Percentiles rank a stretch among this genome's conserved stretches.
phyloP scores from a whole-genome alignment of 306 rosid genomes.

The Cucumis cinereus region DNA sequence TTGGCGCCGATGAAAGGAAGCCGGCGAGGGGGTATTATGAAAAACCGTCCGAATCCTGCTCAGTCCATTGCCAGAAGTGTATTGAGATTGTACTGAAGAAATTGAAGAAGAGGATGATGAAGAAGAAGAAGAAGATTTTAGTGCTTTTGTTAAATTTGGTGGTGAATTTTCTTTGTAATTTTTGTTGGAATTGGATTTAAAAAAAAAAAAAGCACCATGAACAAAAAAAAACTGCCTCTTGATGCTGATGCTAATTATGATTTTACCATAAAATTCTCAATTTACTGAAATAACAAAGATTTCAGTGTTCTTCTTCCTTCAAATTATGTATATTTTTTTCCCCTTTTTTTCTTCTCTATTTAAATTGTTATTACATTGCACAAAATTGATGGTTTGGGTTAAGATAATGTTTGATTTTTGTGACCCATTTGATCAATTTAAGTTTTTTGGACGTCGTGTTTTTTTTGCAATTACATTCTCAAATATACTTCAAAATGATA shows the following conservation, averaged over 20 bases:
- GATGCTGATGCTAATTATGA: constrained; percentile 16
- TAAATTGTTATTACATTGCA: neutral
- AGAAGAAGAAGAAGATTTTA: neutral
- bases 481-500: too few relatives aligned
- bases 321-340: neutral
- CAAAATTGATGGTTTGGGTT: too few relatives aligned
- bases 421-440: neutral
- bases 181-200: constrained; percentile 8
- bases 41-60: constrained; percentile 68
- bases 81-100: constrained; percentile 70
- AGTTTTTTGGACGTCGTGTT: too few relatives aligned
- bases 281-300: constrained; percentile 37
- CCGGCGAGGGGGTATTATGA: constrained; percentile 49
- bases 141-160: neutral
- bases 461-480: too few relatives aligned
- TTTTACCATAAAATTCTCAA: constrained; percentile 35
- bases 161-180: constrained; percentile 2
- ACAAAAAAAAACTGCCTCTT: constrained; percentile 19
- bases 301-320: constrained; percentile 20
- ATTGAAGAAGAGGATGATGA: neutral
- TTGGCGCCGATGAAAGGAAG: constrained; percentile 64
- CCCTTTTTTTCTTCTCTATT: too few relatives aligned
- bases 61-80: constrained; percentile 96
- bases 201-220: neutral
- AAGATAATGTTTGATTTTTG: too few relatives aligned